Conservation (phyloP, 1,284 basidiomycete species). For the Cystobasidiaceae sp. region DNA sequence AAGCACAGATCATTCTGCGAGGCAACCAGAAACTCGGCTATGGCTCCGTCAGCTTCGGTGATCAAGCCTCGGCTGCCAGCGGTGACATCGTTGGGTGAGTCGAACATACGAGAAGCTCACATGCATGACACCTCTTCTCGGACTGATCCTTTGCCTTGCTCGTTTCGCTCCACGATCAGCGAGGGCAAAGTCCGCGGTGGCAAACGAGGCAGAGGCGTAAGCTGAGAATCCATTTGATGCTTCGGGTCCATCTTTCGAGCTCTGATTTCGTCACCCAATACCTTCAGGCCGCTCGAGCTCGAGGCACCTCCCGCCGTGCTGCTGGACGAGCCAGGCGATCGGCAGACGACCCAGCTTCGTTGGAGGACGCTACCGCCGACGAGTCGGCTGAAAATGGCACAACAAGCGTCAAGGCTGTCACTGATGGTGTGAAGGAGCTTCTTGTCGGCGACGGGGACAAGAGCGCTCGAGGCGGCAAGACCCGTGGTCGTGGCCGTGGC, state of each 20-base stretch:
- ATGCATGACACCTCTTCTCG: too few species aligned
- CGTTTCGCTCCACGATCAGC: neutral
- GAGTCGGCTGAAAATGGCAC: neutral
- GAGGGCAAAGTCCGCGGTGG: neutral
- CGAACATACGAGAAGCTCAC: neutral
- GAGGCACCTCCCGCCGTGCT: neutral
- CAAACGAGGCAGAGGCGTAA: slow-evolving; percentile 8
- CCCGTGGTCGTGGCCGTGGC: neutral
- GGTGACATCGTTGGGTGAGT: slow-evolving; percentile 19
- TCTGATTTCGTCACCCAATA: neutral
- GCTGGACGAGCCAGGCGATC: slow-evolving; percentile 19
- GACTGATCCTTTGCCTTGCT: slow-evolving; percentile 3
- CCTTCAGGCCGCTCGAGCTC: slow-evolving; percentile 8
- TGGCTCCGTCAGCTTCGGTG: slow-evolving; percentile 34
- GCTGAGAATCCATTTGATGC: neutral
- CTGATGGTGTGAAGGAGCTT: slow-evolving; percentile 12
- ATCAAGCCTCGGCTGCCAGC: neutral
- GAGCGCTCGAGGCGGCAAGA: slow-evolving; percentile 11
- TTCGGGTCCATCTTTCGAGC: too few species aligned
- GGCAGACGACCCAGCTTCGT: slow-evolving; percentile 17
- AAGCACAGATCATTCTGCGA: slow-evolving; percentile 29
- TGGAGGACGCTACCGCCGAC: neutral
- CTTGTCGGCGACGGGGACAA: neutral
- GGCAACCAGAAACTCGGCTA: slow-evolving; percentile 35
- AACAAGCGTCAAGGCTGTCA: neutral